phyloP scores from a whole-genome alignment of 441 rosid species.

The Populus hybrid region DNA sequence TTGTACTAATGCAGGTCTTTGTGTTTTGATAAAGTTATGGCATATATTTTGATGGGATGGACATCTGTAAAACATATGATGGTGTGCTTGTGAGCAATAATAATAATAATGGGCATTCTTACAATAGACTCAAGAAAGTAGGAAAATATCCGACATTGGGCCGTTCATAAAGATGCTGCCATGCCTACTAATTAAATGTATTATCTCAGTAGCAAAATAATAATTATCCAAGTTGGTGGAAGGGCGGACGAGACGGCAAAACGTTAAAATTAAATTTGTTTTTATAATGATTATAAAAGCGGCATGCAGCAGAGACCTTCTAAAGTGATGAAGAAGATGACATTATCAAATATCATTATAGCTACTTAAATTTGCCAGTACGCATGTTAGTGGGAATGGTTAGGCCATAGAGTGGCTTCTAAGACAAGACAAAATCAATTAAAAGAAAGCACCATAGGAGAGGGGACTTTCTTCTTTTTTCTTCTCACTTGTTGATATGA shows the following conservation, averaged over 20 bases:
- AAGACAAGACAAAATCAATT: constrained; percentile 57
- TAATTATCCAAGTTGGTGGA: background rate
- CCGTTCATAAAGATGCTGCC: constrained; percentile 4
- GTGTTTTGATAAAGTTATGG: background rate
- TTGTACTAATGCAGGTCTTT: background rate
- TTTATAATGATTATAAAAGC: constrained; percentile 13
- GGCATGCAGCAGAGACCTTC: background rate
- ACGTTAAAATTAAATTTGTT: background rate
- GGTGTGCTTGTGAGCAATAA: background rate
- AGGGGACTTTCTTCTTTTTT: constrained; percentile 16
- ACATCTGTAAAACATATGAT: background rate
- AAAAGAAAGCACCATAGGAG: constrained; percentile 14
- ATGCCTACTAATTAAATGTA: background rate
- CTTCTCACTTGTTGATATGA: background rate
- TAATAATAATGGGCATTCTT: constrained; percentile 1
- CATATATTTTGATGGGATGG: background rate
- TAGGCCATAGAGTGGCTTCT: constrained; percentile 44
- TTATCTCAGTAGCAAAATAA: background rate
- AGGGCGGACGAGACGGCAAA: constrained; percentile 21
- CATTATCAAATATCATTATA: constrained; percentile 5
- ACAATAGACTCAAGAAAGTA: constrained; percentile 14
- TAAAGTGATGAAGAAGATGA: background rate
- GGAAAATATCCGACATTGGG: background rate
- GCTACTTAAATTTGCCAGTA: background rate
- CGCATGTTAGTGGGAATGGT: constrained; percentile 21